These are phyloP conservation scores for Scopulariopsis brevicaulis DNA, from an alignment of 2,329 filamentous ascomycete species.

Conservation along the genomic window DNA sequence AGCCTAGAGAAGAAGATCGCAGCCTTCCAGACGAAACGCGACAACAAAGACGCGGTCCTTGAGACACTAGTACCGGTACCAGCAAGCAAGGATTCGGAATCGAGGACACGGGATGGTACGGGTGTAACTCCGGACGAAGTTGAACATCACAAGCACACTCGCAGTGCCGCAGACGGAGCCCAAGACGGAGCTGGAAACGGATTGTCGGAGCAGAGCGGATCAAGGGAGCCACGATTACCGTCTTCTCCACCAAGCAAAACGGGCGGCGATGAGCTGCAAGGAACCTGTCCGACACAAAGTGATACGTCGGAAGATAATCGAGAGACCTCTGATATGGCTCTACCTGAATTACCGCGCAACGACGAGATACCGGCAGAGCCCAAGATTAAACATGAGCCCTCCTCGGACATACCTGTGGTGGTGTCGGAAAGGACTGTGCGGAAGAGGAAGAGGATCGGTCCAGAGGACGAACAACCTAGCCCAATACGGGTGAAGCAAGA, in stretches of 20 bases:
- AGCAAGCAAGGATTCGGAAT: background rate
- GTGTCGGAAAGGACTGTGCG: conserved; percentile 36
- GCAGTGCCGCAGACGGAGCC: background rate
- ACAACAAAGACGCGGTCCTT: background rate
- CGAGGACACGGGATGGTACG: background rate
- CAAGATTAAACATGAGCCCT: conserved; percentile 37
- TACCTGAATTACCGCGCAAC: conserved; percentile 1
- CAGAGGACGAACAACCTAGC: conserved; percentile 11
- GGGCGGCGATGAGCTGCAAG: background rate
- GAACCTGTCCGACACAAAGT: conserved; percentile 14
- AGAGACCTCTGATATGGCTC: background rate
- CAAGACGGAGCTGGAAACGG: background rate
- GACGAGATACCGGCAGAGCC: background rate
- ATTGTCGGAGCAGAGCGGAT: background rate
- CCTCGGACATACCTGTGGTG: conserved; percentile 39
- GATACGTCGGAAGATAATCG: conserved; percentile 5
- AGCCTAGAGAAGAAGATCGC: conserved; percentile 28
- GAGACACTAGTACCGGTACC: background rate
- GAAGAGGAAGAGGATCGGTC: conserved; percentile 29
- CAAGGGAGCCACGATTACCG: background rate
- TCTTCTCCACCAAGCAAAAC: background rate
- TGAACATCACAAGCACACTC: background rate
- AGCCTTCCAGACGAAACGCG: background rate
- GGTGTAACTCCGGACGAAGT: background rate
- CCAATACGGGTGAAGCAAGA: conserved; percentile 31